A percentile compares a stretch with the other conserved stretches of the same genome.
Evolutionary conservation across 129 eudicot genomes (phyloP).

Genomic region (Flaveria bidentis): DNA sequence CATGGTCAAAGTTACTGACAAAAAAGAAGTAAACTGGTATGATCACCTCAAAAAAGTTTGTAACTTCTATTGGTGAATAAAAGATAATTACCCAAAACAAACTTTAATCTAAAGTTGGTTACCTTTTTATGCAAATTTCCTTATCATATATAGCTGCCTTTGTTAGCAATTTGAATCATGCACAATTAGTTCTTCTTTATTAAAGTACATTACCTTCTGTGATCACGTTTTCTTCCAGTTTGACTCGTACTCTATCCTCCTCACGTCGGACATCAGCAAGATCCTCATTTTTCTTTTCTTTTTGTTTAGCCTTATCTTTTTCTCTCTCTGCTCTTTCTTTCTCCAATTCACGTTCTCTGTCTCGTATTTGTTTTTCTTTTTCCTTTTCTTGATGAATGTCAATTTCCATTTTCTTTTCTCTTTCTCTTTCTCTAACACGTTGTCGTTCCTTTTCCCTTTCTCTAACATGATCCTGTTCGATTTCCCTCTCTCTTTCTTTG

Average conservation of each 20-base stretch:
- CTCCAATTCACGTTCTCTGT: conserved; percentile 57
- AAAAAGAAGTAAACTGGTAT: not conserved
- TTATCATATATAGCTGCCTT: not conserved
- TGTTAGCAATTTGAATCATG: conserved; percentile 8
- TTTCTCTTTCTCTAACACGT: conserved; percentile 43
- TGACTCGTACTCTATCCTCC: conserved; percentile 44
- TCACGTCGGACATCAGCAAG: conserved; percentile 41
- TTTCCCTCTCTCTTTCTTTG: conserved; percentile 44
- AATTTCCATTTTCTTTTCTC: conserved; percentile 42
- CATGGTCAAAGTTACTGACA: conserved; percentile 1
- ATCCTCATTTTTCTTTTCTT: conserved; percentile 66
- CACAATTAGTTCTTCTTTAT: not conserved
- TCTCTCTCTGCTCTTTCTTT: conserved; percentile 48
- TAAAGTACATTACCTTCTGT: conserved; percentile 45
- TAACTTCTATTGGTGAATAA: not conserved
- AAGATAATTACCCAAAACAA: not conserved
- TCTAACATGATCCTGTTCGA: conserved; percentile 43
- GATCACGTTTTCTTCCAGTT: conserved; percentile 51
- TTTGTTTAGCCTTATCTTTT: conserved; percentile 61
- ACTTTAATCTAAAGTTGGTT: not conserved
- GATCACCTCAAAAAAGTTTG: not conserved
- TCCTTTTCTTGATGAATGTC: conserved; percentile 44
- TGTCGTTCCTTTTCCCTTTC: conserved; percentile 37
- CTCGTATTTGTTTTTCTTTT: conserved; percentile 58
- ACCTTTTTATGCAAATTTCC: not conserved